Conservation (phyloP, 345 rosid genomes). For the Boechera retrofracta region DNA sequence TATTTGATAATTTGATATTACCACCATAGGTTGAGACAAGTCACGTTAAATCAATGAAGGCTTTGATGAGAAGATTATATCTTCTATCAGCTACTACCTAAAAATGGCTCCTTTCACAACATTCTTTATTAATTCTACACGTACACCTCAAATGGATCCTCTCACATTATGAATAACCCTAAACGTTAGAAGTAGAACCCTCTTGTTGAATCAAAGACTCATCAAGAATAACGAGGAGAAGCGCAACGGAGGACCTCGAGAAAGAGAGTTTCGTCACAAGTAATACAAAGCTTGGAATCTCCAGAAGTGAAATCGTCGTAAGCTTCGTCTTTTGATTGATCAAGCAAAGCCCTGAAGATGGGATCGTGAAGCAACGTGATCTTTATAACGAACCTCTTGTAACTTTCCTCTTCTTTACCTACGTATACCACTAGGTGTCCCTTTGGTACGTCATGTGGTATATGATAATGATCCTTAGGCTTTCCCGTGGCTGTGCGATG, state of each 20-base stretch:
- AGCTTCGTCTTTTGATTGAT: conserved; percentile 65
- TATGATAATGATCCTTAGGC: conserved; percentile 23
- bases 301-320: conserved; percentile 61
- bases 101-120: conserved; percentile 15
- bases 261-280: conserved; percentile 76
- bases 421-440: conserved; percentile 86
- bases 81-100: background rate
- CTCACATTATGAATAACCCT: background rate
- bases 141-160: background rate
- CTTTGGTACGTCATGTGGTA: conserved; percentile 85
- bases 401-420: conserved; percentile 55
- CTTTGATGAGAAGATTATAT: background rate
- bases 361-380: conserved; percentile 70
- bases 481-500: conserved; percentile 14
- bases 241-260: conserved; percentile 62
- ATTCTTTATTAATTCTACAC: conserved; percentile 23
- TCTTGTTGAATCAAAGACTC: background rate
- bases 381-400: conserved; percentile 74
- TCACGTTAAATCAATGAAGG: background rate
- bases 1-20: conserved; percentile 10
- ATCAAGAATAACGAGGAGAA: conserved; percentile 29
- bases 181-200: background rate
- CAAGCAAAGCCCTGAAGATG: conserved; percentile 72
- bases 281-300: conserved; percentile 73
- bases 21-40: background rate